phyloP scores from a whole-genome alignment of 805 yeast genomes.

The Sugiyamaella valdiviana region DNA sequence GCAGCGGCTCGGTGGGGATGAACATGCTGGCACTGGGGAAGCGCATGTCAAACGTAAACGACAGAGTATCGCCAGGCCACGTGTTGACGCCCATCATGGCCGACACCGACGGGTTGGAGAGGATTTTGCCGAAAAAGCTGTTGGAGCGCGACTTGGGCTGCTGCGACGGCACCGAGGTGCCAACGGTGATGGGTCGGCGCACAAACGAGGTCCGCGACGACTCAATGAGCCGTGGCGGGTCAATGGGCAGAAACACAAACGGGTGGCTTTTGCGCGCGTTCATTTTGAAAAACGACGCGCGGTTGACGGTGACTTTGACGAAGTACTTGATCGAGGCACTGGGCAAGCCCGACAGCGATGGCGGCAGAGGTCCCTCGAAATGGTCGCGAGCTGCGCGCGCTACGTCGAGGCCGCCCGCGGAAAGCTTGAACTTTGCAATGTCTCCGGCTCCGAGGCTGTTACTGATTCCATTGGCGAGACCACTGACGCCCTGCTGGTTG shows the following conservation, averaged over 20 bases:
- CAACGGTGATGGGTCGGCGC: slow-evolving; percentile 29
- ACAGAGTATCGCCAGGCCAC: slow-evolving; percentile 16
- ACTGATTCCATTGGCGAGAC: neutral
- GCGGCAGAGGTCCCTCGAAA: slow-evolving; percentile 26
- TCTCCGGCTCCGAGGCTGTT: neutral
- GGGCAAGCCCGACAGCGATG: slow-evolving; percentile 26
- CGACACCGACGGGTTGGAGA: slow-evolving; percentile 8
- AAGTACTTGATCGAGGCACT: slow-evolving; percentile 40
- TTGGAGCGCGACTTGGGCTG: slow-evolving; percentile 9
- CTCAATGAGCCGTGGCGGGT: slow-evolving; percentile 20
- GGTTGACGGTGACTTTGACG: slow-evolving; percentile 54
- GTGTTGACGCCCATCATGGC: slow-evolving; percentile 13
- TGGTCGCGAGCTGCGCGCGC: slow-evolving; percentile 17
- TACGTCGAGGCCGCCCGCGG: slow-evolving; percentile 14
- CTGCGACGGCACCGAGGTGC: slow-evolving; percentile 6
- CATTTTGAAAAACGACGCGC: slow-evolving; percentile 43
- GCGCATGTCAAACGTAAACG: slow-evolving; percentile 41
- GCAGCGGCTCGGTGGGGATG: slow-evolving; percentile 37
- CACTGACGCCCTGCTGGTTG: neutral
- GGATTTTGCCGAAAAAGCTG: slow-evolving; percentile 8
- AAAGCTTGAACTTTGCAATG: slow-evolving; percentile 2
- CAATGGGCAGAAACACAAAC: slow-evolving; percentile 47
- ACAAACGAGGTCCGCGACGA: slow-evolving; percentile 37
- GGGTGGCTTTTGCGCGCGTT: slow-evolving; percentile 46
- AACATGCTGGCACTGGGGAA: slow-evolving; percentile 43